Evolutionary conservation across 441 rosid species (phyloP), one percentile per base, ranked within the genome.

Genomic region (Populus trichocarpa): DNA sequence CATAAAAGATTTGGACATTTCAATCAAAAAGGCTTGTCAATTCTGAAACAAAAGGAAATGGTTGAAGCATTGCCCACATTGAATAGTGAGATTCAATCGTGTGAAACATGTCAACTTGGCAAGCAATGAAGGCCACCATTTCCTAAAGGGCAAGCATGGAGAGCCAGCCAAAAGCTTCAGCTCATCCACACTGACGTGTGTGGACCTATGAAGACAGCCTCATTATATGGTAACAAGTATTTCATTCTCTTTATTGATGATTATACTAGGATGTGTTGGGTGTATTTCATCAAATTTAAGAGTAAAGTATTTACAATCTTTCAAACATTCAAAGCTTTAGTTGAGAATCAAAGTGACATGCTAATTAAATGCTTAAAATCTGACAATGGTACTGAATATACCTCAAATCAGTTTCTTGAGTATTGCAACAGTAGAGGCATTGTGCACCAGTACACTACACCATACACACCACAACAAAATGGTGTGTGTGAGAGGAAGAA

Each of bases 1-100:
- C 53, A 77, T 28, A 46, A 68, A 26, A 76, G 72, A 50, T 9
- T 67, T 2, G 67, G 67, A 11, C 67, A 76, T 30, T 53, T 65
- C 12, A 28, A 76, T 57, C 32, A 68, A 2, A 22, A 57, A 18
- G 33, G 73, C 0, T 23, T 77, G 4, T 12, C 0, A 61, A 11
- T n/a, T 18, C n/a, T 32, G 11, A 3, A 22, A 0, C 6, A 3
- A 1, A 70, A 59, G 13, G 36, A 8, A 0, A 16, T 77, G 59
- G 16, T 38, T 5, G 1, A 20, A 11, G 38, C 36, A 9, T 1
- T 70, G 20, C 72, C 53, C 0, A 5, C 3, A 16, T 1, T 67
- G 5, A 6, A 18, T 26, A 16, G 18, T 16, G 5, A 8, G 7
- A 10, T 14, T 2, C 6, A n/a, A 3, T 42, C 46, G 16, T 57